Evolutionary conservation across 768 basidiomycete genomes (phyloP), one percentile per base, ranked within the genome.

Genomic region (Dioszegia crocea): DNA sequence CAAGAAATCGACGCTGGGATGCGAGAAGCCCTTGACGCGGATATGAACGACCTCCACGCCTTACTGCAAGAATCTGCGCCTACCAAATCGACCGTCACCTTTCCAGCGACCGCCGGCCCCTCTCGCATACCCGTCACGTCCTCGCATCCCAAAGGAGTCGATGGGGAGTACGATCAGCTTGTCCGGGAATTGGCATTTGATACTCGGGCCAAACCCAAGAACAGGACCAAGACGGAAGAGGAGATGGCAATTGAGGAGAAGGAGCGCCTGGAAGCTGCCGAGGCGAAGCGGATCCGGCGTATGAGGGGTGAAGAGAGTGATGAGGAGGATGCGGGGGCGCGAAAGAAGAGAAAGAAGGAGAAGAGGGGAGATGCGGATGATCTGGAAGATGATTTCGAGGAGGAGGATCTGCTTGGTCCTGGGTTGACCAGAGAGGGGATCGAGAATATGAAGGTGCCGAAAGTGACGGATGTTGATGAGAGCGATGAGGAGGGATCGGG

Each of bases 181-280:
- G 93, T 99, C 9, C 86, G 89, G 17, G 89, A 92, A 65, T 84
- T 98, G 5, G 92, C 88, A 0, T 94, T 93, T 68, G 96, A 98
- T 59, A 85, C 88, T 66, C 84, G 96, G 1, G 88, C 96, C 2
- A 89, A 92, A 63, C 88, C 96, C 0, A 96, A 91, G 72, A 89
- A 99, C 74, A 80, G 96, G 56, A 92, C 90, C 27, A 97, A 96
- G 80, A 97, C 93, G 0, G 94, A 96, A 68, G 91, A 97, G 68
- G 96, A 99, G 70, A 68, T 91, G 27, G 93, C 92, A 4, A 59
- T 87, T 60, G 91, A 94, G 61, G 89, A 88, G 70, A 92, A 90
- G 67, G 88, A 89, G 65, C 81, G 83, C 4, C 77, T 99, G 54
- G 88, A 93, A 78, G 87, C 85, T 75, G 89, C 89, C 1, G 96